Conservation (phyloP, 1,284 basidiomycete species). For the Sanguinoderma infundibulare region DNA sequence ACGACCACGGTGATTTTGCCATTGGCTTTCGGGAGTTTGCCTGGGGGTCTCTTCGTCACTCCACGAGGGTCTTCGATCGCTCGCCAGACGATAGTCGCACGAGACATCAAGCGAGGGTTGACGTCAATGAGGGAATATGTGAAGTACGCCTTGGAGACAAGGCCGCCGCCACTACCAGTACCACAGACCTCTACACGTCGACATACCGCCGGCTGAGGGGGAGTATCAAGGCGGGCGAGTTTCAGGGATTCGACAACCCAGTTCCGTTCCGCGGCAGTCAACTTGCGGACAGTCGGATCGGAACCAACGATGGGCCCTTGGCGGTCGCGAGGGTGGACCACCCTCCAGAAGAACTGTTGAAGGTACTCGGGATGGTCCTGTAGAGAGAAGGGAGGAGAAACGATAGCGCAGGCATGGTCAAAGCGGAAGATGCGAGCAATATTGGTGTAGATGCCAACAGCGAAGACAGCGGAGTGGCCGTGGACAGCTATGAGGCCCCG, state of each 20-base stretch:
- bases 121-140: conserved; percentile 7
- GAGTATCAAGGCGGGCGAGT: not conserved
- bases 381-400: not conserved
- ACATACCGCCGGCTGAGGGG: not conserved
- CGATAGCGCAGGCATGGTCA: conserved; percentile 3
- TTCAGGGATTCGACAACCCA: not conserved
- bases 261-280: not conserved
- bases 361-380: not conserved
- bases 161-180: not conserved
- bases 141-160: not conserved
- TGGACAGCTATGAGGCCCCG: not conserved
- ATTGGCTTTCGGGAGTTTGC: not conserved
- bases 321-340: not conserved
- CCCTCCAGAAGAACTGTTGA: conserved; percentile 3
- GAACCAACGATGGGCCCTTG: not conserved
- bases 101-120: conserved; percentile 17
- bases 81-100: conserved; percentile 16
- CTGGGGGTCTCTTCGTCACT: not conserved
- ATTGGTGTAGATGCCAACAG: not conserved
- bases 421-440: conserved; percentile 1
- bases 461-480: not conserved
- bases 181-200: not conserved
- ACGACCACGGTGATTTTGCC: not conserved
- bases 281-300: not conserved
- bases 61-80: conserved; percentile 6